These are phyloP conservation scores for Diutina scorzettiae DNA, from an alignment of 1,139 yeast species.

Conservation along the genomic window DNA sequence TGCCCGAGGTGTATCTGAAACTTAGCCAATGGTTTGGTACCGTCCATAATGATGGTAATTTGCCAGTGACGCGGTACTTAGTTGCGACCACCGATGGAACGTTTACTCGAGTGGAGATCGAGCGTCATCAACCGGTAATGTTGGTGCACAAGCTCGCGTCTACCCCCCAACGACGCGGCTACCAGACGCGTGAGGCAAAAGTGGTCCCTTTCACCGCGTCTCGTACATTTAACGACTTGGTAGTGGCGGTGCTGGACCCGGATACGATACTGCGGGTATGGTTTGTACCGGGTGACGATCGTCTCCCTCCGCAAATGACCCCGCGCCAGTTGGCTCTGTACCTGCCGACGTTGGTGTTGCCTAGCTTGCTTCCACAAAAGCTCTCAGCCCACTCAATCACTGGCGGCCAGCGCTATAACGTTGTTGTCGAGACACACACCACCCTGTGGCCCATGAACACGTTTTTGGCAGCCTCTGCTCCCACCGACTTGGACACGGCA, in stretches of 20 bases:
- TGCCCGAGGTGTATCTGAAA: constrained; percentile 1
- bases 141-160: constrained; percentile 34
- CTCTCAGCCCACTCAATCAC: constrained; percentile 23
- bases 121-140: constrained; percentile 40
- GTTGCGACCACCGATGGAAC: not conserved
- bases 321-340: constrained; percentile 19
- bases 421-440: constrained; percentile 20
- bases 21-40: constrained; percentile 4
- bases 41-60: not conserved
- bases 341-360: constrained; percentile 21
- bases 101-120: constrained; percentile 24
- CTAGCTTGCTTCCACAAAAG: constrained; percentile 14
- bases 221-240: constrained; percentile 21
- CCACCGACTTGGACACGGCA: not conserved
- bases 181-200: constrained; percentile 10
- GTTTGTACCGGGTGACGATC: constrained; percentile 22
- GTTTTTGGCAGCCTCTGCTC: not conserved
- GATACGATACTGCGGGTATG: constrained; percentile 19
- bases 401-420: constrained; percentile 14
- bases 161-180: constrained; percentile 9
- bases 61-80: not conserved
- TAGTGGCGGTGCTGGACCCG: constrained; percentile 14
- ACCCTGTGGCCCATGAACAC: constrained; percentile 13
- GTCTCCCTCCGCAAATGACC: constrained; percentile 16
- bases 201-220: constrained; percentile 12